Evolutionary conservation across 352 stramenopile species (phyloP).

Genomic region (Thraustochytrium sp.): DNA sequence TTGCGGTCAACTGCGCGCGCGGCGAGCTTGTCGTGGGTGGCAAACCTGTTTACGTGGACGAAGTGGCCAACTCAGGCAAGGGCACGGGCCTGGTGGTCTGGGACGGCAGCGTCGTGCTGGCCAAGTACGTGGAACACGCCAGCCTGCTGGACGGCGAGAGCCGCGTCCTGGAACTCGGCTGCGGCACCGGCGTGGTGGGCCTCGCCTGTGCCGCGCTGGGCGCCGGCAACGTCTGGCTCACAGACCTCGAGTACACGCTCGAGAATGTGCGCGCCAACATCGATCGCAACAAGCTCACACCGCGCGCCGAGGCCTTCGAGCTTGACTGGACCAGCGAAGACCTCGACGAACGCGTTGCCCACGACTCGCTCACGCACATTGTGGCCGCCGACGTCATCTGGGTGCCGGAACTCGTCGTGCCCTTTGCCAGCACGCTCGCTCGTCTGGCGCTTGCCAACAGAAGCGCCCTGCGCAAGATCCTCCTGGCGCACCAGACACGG

Average conservation of each 20-base stretch:
- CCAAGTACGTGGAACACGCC: conserved; percentile 75
- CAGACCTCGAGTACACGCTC: conserved; percentile 70
- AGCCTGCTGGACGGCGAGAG: conserved; percentile 46
- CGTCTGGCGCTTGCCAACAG: neutral
- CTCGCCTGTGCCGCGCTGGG: conserved; percentile 68
- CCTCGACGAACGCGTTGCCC: neutral
- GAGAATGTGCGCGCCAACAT: conserved; percentile 53
- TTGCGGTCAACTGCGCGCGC: conserved; percentile 55
- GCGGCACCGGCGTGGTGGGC: conserved; percentile 73
- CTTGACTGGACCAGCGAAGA: conserved; percentile 4
- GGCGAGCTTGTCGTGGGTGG: conserved; percentile 61
- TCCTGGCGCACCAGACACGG: conserved; percentile 12
- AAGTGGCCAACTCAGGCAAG: conserved; percentile 69
- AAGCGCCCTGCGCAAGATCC: neutral
- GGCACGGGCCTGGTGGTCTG: conserved; percentile 79
- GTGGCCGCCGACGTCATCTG: conserved; percentile 81
- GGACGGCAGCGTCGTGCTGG: conserved; percentile 79
- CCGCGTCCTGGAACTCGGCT: conserved; percentile 69
- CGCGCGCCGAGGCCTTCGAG: neutral
- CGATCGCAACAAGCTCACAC: conserved; percentile 26
- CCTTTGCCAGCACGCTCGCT: conserved; percentile 69
- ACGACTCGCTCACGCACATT: conserved; percentile 64
- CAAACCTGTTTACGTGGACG: conserved; percentile 56
- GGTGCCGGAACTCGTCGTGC: conserved; percentile 72
- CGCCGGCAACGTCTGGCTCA: conserved; percentile 67